Percentiles rank a stretch among this genome's conserved stretches.
phyloP scores from a whole-genome alignment of 2,329 filamentous ascomycete species.

The Microdochium nivale region DNA sequence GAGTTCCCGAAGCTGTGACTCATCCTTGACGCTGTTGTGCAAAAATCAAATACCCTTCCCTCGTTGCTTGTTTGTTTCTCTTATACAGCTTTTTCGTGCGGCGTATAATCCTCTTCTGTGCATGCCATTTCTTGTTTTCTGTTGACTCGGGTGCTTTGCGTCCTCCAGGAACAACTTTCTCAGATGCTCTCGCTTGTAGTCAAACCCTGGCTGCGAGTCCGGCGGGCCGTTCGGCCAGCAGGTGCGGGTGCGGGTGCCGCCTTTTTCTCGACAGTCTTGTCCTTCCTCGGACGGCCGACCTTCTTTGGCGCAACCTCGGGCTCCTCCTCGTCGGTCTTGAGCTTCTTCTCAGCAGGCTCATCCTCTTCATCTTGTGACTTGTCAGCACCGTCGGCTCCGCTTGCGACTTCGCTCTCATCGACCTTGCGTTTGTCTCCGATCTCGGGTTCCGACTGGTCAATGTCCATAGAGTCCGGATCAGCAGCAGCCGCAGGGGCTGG shows the following conservation, averaged over 20 bases:
- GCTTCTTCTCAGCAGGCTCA: slow-evolving; percentile 28
- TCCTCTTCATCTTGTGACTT: slow-evolving; percentile 12
- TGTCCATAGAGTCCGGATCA: slow-evolving; percentile 9
- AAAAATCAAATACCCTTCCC: too few species aligned
- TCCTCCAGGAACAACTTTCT: neutral
- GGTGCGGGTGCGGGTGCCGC: slow-evolving; percentile 13
- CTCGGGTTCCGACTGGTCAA: slow-evolving; percentile 8
- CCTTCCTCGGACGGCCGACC: slow-evolving; percentile 24
- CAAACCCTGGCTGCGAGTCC: slow-evolving; percentile 29
- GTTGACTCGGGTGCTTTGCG: too few species aligned
- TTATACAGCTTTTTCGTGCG: too few species aligned
- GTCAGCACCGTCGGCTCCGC: slow-evolving; percentile 6
- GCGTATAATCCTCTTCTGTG: too few species aligned
- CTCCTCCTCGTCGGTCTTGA: slow-evolving; percentile 25
- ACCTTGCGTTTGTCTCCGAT: slow-evolving; percentile 11
- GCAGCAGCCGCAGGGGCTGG: slow-evolving; percentile 5
- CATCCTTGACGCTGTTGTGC: too few species aligned
- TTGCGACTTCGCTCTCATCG: slow-evolving; percentile 8
- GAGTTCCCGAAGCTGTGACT: too few species aligned
- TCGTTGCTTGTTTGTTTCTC: too few species aligned
- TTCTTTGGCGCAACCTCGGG: slow-evolving; percentile 18
- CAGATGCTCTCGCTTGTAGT: slow-evolving; percentile 1
- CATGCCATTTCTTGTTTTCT: too few species aligned
- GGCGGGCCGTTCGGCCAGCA: slow-evolving; percentile 25
- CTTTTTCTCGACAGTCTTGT: slow-evolving; percentile 13